Conservation (phyloP, 805 yeast genomes). For the Candida sonorensis region DNA sequence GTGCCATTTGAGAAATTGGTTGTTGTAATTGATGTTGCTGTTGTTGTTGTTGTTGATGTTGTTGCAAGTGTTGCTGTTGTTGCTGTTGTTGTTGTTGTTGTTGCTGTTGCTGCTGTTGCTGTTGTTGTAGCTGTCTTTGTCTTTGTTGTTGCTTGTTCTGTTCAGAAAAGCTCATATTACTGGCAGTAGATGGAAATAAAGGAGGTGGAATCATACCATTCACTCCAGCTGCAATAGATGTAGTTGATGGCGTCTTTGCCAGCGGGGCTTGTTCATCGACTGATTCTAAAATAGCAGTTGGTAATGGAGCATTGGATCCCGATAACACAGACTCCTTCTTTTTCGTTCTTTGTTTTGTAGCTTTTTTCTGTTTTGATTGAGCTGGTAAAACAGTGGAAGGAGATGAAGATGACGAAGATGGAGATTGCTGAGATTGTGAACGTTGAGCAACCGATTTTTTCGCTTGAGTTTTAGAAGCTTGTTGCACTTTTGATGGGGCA, state of each 20-base stretch:
- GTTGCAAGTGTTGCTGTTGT: conserved; percentile 8
- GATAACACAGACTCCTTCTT: conserved; percentile 1
- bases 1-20: too few relatives aligned
- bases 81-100: too few relatives aligned
- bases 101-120: too few relatives aligned
- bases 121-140: too few relatives aligned
- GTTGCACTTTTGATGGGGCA: neutral
- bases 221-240: conserved; percentile 20
- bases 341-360: conserved; percentile 3
- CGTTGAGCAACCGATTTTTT: too few relatives aligned
- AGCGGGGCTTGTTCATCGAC: neutral
- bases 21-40: neutral
- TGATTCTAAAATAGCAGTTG: neutral
- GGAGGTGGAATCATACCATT: conserved; percentile 23
- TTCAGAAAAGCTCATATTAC: too few relatives aligned
- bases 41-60: neutral
- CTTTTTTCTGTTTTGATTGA: conserved; percentile 3
- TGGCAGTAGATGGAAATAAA: conserved; percentile 14
- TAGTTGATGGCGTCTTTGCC: conserved; percentile 7
- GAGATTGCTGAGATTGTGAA: neutral
- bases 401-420: conserved; percentile 1
- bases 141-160: too few relatives aligned
- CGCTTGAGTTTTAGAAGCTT: too few relatives aligned
- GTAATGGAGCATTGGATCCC: neutral
- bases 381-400: neutral